Evolutionary conservation across 2,329 filamentous ascomycete species (phyloP).

Genomic region (Fusarium globosum): DNA sequence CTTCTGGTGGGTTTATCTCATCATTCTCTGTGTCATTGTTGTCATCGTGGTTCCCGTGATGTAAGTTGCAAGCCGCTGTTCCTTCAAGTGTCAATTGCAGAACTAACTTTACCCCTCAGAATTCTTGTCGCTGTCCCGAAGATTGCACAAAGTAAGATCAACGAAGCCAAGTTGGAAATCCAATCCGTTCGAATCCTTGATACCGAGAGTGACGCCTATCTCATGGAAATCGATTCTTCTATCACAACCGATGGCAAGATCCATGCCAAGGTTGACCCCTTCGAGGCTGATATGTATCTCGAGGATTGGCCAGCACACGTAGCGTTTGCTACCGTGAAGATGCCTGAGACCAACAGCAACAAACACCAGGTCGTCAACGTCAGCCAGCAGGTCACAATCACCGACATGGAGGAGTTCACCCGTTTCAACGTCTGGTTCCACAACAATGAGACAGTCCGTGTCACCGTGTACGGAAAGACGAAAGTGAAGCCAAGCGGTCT

Average conservation of each 20-base stretch:
- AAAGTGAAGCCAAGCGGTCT: conserved; percentile 63
- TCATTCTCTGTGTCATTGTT: conserved; percentile 61
- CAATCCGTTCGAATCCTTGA: conserved; percentile 62
- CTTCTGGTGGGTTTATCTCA: conserved; percentile 72
- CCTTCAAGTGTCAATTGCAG: neutral
- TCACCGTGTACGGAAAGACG: conserved; percentile 65
- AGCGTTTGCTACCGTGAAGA: conserved; percentile 62
- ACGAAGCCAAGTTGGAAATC: conserved; percentile 63
- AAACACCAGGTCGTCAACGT: conserved; percentile 64
- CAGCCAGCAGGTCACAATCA: conserved; percentile 60
- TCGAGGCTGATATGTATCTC: conserved; percentile 66
- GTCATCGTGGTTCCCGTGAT: conserved; percentile 68
- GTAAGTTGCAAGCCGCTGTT: conserved; percentile 57
- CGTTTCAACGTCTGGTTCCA: conserved; percentile 67
- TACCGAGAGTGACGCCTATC: conserved; percentile 57
- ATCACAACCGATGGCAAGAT: conserved; percentile 63
- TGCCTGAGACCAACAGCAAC: conserved; percentile 63
- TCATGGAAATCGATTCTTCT: conserved; percentile 66
- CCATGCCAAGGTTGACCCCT: conserved; percentile 62
- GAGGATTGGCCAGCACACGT: conserved; percentile 59
- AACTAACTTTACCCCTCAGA: conserved; percentile 49
- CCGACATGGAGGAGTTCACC: conserved; percentile 61
- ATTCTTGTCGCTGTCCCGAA: conserved; percentile 67
- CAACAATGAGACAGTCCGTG: conserved; percentile 59
- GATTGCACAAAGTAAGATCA: conserved; percentile 67